phyloP scores from a whole-genome alignment of 495 filamentous ascomycete species.

The Penicillium egyptiacum region DNA sequence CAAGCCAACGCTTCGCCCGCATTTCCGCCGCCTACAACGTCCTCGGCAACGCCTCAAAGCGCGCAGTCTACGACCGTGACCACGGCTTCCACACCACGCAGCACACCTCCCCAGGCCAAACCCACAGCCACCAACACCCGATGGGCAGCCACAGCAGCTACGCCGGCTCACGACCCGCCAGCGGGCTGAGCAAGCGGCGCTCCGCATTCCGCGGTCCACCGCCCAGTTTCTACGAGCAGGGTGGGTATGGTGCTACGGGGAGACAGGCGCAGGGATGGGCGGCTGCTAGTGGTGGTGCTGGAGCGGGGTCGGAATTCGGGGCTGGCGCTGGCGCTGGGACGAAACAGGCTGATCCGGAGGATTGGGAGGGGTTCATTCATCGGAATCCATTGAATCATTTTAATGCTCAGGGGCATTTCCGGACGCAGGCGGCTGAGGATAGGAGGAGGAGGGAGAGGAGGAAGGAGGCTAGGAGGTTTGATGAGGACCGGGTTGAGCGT shows the following conservation, averaged over 20 bases:
- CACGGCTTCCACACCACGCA: slow-evolving; percentile 38
- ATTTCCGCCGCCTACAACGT: slow-evolving; percentile 85
- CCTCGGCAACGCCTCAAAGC: slow-evolving; percentile 69
- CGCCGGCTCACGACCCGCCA: slow-evolving; percentile 70
- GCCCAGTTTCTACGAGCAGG: slow-evolving; percentile 79
- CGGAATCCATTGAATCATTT: slow-evolving; percentile 62
- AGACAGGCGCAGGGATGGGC: slow-evolving; percentile 14
- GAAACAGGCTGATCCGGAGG: slow-evolving; percentile 30
- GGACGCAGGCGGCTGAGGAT: slow-evolving; percentile 65
- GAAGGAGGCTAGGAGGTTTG: slow-evolving; percentile 11
- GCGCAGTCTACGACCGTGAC: slow-evolving; percentile 76
- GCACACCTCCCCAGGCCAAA: slow-evolving; percentile 38
- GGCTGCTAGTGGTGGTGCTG: slow-evolving; percentile 3
- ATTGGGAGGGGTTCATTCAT: slow-evolving; percentile 45
- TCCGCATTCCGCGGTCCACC: slow-evolving; percentile 79
- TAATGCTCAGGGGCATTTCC: slow-evolving; percentile 65
- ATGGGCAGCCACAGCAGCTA: slow-evolving; percentile 47
- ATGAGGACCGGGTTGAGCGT: background rate
- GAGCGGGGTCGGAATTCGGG: slow-evolving; percentile 33
- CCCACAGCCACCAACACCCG: slow-evolving; percentile 44
- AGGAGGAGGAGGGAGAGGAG: slow-evolving; percentile 45
- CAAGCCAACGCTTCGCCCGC: slow-evolving; percentile 74
- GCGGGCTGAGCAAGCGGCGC: slow-evolving; percentile 74
- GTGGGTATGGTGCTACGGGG: slow-evolving; percentile 53
- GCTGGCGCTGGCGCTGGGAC: slow-evolving; percentile 26